A percentile compares a stretch with the other conserved stretches of the same genome.
phyloP scores from a whole-genome alignment of 2,329 filamentous ascomycete genomes.

The Beauveria sp. region DNA sequence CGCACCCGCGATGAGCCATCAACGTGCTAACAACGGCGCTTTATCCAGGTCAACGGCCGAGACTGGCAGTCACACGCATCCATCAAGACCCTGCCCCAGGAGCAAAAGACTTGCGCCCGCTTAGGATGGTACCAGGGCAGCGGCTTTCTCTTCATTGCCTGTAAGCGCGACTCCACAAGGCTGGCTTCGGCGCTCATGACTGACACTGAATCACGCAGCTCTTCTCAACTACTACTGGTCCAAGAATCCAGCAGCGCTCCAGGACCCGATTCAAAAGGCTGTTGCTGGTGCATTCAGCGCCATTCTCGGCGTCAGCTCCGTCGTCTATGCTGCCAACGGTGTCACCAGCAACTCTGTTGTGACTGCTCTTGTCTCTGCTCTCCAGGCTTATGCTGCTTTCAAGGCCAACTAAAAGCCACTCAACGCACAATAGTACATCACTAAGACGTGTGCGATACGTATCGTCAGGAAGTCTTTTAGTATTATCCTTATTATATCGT shows the following conservation, averaged over 20 bases:
- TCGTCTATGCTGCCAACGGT: constrained; percentile 5
- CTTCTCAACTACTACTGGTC: constrained; percentile 11
- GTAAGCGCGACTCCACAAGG: background rate
- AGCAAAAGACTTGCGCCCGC: constrained; percentile 2
- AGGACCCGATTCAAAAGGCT: constrained; percentile 8
- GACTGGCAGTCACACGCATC: constrained; percentile 4
- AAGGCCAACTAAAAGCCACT: background rate
- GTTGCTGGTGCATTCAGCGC: background rate
- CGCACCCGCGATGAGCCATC: background rate
- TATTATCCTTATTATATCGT: no score
- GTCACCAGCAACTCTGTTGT: background rate
- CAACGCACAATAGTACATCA: no score
- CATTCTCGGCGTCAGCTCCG: background rate
- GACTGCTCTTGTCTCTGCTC: background rate
- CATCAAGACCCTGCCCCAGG: constrained; percentile 1
- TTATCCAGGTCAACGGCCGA: background rate
- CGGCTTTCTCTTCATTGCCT: background rate
- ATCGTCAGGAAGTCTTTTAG: no score
- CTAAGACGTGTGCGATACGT: no score
- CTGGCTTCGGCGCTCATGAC: background rate
- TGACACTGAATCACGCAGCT: background rate
- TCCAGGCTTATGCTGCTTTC: constrained; percentile 9
- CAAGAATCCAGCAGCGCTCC: constrained; percentile 5
- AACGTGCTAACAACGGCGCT: background rate
- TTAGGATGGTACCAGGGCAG: constrained; percentile 6